Base-by-base conservation (phyloP, 495 filamentous ascomycete genomes). In the Xylaria flabelliformis region DNA sequence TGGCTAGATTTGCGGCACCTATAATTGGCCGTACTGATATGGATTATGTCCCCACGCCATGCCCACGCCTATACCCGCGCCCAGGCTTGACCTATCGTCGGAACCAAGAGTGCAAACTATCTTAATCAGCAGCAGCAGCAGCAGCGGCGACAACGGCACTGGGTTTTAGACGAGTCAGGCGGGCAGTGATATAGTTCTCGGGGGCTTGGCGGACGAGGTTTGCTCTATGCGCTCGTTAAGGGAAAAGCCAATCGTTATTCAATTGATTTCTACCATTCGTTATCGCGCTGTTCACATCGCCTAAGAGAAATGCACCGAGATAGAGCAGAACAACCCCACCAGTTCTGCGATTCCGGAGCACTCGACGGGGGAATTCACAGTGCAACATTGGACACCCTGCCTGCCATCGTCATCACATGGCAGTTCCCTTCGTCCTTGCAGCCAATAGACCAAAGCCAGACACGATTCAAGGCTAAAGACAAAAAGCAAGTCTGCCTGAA, bases 11-110 rank as follows among this genome's bases (percentile, higher is more conserved):
- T 75, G 66, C 67, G 75, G 65, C 70, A 39, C 17, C 56, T 70
- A 39, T 51, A 39, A 79, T 79, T 77, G 77, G 77, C 59, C 72
- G 71, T 65, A 42, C 58, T 74, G 62, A 69, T 77, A 76, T 76
- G 73, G 61, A 58, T 71, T 64, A 17, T 32, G 7, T 76, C 75
- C 72, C 75, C 72, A 76, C 77, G 72, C 61, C 51, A 58, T 36
- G 19, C 41, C 67, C 67, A 61, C 53, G 41, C 41, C 65, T 32
- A 44, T 36, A 58, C 65, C 53, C 67, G 48, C 66, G 53, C 51
- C 67, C 67, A 58, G 51, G 39, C 53, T 36, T 24, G 39, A 62
- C 44, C 50, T 56, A 42, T 50, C 59, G n/a, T 46, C 50, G 44
- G 21, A 64, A 56, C 34, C 6, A n/a, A 61, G 69, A 24, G 46